Conservation (phyloP, 176 grass and related monocot species). For the Puccinellia tenuiflora region DNA sequence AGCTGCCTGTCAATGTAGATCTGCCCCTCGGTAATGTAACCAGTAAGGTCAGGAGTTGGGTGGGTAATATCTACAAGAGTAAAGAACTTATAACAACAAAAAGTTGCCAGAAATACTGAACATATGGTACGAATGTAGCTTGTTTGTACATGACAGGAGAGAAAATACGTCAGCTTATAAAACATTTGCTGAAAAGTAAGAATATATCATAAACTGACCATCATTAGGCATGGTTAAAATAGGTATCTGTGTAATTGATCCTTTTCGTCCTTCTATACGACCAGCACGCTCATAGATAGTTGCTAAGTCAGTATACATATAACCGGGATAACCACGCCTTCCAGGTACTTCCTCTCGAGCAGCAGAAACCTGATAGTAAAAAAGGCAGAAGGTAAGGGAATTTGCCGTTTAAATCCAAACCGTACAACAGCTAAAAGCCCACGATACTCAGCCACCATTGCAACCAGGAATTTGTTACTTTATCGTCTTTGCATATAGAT, state of each 20-base stretch:
- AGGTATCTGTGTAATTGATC: constrained; percentile 78
- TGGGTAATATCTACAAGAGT: constrained; percentile 68
- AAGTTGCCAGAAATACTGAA: background rate
- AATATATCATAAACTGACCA: constrained; percentile 34
- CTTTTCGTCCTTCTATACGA: constrained; percentile 77
- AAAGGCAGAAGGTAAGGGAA: background rate
- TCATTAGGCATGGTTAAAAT: constrained; percentile 91
- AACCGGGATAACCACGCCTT: constrained; percentile 80
- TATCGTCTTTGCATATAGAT: background rate
- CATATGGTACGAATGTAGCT: background rate
- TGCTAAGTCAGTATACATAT: constrained; percentile 82
- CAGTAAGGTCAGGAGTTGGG: constrained; percentile 80
- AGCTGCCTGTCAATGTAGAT: constrained; percentile 83
- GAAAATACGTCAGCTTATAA: background rate
- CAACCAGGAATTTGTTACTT: background rate
- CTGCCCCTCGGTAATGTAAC: constrained; percentile 80
- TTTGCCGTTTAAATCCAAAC: background rate
- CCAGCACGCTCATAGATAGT: constrained; percentile 87
- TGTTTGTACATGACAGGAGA: background rate
- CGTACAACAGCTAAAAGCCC: background rate
- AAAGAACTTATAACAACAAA: background rate
- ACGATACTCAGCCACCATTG: background rate
- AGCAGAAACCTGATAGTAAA: constrained; percentile 51
- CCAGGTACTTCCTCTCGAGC: constrained; percentile 85
- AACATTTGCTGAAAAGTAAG: constrained; percentile 7